These are phyloP conservation scores for Rhodosporidiobolus sp. DNA, from an alignment of 768 basidiomycete species.

Conservation along the genomic window DNA sequence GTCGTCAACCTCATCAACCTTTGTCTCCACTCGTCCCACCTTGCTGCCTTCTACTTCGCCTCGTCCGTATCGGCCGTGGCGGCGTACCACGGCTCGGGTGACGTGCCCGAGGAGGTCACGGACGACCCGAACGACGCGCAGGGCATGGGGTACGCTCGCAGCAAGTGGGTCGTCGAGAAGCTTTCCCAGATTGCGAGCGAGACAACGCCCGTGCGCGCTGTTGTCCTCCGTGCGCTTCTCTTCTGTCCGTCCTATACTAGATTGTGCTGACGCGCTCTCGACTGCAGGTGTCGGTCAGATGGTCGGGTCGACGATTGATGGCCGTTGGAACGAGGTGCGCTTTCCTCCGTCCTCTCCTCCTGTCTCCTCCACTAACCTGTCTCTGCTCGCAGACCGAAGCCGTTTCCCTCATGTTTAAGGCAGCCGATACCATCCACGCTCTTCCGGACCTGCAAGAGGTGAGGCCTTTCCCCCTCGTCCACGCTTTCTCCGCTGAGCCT, in stretches of 20 bases:
- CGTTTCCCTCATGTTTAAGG: constrained; percentile 55
- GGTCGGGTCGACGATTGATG: constrained; percentile 55
- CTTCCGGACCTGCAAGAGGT: constrained; percentile 50
- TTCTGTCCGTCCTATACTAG: background rate
- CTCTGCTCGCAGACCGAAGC: constrained; percentile 60
- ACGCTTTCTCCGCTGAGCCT: background rate
- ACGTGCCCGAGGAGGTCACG: constrained; percentile 17
- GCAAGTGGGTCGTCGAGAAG: constrained; percentile 61
- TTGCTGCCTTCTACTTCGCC: constrained; percentile 57
- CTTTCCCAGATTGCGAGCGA: constrained; percentile 54
- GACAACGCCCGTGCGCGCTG: constrained; percentile 46
- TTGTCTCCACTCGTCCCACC: constrained; percentile 50
- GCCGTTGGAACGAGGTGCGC: constrained; percentile 24
- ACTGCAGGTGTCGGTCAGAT: constrained; percentile 56
- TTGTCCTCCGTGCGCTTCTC: constrained; percentile 48
- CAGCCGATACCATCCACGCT: constrained; percentile 49
- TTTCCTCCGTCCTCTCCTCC: background rate
- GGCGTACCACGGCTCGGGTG: constrained; percentile 12
- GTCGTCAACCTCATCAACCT: constrained; percentile 58
- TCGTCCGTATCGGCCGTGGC: constrained; percentile 53
- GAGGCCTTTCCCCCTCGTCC: constrained; percentile 46
- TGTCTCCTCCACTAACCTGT: constrained; percentile 46
- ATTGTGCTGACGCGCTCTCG: too few relatives aligned
- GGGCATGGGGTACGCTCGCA: constrained; percentile 47
- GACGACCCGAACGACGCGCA: constrained; percentile 10